Base-by-base conservation (phyloP, 768 basidiomycete species). In the Lanmaoa pseudosensibilis region DNA sequence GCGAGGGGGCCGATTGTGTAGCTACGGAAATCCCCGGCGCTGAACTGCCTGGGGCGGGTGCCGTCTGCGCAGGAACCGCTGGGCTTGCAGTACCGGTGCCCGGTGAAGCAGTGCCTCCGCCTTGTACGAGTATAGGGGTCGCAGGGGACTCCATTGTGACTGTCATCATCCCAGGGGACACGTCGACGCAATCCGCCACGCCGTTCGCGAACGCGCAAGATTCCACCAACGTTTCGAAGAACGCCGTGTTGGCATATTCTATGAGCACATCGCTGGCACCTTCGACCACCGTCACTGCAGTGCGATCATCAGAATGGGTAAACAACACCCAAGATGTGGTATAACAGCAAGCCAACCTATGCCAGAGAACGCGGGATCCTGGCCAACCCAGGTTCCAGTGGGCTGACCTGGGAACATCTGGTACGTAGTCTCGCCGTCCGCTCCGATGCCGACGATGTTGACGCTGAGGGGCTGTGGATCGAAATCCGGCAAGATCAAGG, bases 401-500 rank as follows among this genome's bases (percentile, higher is more conserved):
- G 69, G 55, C 30, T 64, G 52, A 1, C 75, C 80, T 38, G 75
- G 69, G 6, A 72, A 62, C 44, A 80, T 52, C 19, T 61, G 66
- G 67, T 74, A 81, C 18, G 80, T 80, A 15, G 80, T 80, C 44
- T 68, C 65, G 19, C 78, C 77, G 54, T 75, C 66, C 15, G 64
- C 44, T 7, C 75, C 79, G 18, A 76, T 75, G 11, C 79, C 78
- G n/a, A 79, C 39, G 38, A 73, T 64, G 57, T 73, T 69, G 41
- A 74, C 79, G 50, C 76, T 74, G 40, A 80, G 57, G 10, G 77
- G 75, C 63, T 77, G 77, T 18, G 74, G 72, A 54, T 80, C 75
- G 50, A 79, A 78, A 32, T 73, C 78, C 1, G 78, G 80, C 52
- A 82, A 70, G 55, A 72, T 78, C 38, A 80, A 63, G n/a, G 80